Evolutionary conservation across 768 basidiomycete genomes (phyloP), one percentile per base, ranked within the genome.

Genomic region (Serendipita vermifera): DNA sequence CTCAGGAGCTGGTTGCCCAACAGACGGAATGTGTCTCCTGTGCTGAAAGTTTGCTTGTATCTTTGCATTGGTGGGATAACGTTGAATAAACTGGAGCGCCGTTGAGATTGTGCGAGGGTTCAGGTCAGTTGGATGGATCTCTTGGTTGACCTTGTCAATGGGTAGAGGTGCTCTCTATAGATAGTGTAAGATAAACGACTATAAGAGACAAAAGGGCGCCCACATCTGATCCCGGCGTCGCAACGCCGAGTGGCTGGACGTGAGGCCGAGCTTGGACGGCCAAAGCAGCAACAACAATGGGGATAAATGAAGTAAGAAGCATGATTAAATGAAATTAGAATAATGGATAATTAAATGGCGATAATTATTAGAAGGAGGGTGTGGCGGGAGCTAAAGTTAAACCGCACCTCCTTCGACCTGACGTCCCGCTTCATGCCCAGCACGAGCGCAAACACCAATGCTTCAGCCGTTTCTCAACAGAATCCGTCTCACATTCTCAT

Each of bases 401-500:
- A 43, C 41, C 15, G 15, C 41, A 15, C 11, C 41, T 22, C 14
- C 14, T 1, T 11, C 41, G 14, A 22, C 11, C 41, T 15, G 14
- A 22, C 24, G 14, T 11, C 15, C n/a, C n/a, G n/a, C n/a, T n/a
- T 15, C 11, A 43, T 43, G 41, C 41, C 41, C 24, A 43, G 41
- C 41, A 43, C 2, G 24, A 43, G 11, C 20, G n/a, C n/a, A n/a
- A n/a, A 43, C 41, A 22, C 41, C 41, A 43, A 15, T 2, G 20
- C 41, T 15, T 13, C 41, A 43, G 24, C 41, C n/a, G n/a, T n/a
- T n/a, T n/a, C n/a, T n/a, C n/a, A n/a, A n/a, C n/a, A 43, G 41
- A 86, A 90, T 65, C 87, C 87, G 1, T 83, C 87, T 5, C 87
- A 89, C 65, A 85, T 89, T 60, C 83, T 91, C 65, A 90, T 91